Percentiles rank a stretch among this genome's conserved stretches.
phyloP scores from a whole-genome alignment of 2,329 filamentous ascomycete species.

The Lachnellula suecica region DNA sequence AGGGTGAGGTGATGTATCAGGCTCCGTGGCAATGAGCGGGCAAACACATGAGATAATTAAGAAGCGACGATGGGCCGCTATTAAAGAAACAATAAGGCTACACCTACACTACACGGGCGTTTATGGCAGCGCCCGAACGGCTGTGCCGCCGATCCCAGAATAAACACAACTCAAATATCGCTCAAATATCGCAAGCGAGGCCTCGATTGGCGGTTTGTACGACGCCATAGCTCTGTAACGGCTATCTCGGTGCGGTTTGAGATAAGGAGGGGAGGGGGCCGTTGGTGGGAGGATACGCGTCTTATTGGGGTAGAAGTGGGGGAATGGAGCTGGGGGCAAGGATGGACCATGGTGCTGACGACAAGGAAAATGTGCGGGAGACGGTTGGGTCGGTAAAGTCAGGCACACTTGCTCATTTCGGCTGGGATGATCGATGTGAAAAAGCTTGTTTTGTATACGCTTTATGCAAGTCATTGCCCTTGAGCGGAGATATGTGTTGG shows the following conservation, averaged over 20 bases:
- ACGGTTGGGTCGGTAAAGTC: neutral
- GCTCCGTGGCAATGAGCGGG: neutral
- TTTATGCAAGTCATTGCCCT: constrained; percentile 3
- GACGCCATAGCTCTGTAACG: no score
- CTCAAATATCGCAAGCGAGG: no score
- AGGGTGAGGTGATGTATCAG: neutral
- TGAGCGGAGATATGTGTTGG: constrained; percentile 6
- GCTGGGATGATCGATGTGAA: constrained; percentile 5
- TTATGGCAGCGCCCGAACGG: no score
- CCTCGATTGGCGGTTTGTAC: no score
- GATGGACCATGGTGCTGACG: neutral
- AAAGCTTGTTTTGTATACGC: neutral
- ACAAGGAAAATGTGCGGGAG: constrained; percentile 6
- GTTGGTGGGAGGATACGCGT: neutral
- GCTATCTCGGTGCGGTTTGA: no score
- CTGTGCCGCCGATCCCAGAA: no score
- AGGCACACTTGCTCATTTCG: neutral
- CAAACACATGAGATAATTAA: neutral
- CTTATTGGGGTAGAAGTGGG: constrained; percentile 1
- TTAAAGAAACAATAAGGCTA: neutral
- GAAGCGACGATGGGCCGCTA: neutral
- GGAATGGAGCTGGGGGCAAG: constrained; percentile 2
- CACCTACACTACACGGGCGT: neutral
- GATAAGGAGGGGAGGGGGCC: no score
- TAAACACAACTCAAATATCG: no score